Base-by-base conservation (phyloP, 805 yeast genomes). In the Saturnispora saitoi region DNA sequence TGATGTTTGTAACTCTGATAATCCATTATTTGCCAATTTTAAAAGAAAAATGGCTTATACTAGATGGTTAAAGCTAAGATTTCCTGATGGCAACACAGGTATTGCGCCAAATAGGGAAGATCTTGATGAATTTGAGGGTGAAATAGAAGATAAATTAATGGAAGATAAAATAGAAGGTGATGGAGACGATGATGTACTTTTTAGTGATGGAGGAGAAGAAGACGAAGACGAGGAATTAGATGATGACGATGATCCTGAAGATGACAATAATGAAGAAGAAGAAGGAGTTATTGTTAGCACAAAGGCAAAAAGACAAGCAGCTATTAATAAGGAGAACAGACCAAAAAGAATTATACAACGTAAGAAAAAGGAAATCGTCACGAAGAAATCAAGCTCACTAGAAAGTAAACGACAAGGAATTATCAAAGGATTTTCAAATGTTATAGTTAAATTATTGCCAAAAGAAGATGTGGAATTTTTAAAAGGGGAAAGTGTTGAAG, bases 1-100 rank as follows among this genome's bases (percentile, higher is more conserved):
- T 64, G 72, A 75, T 56, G 63, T 71, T 22, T 83, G 89, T 61
- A 71, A 67, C 53, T 73, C 76, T 0, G 43, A 54, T 1, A 59
- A 59, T 41, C 45, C 49, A 8, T 44, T 47, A 24, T 73, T 69
- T 55, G 58, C 62, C n/a, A 54, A 64, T n/a, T 50, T 72, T 42
- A 57, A 56, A 44, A 59, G 58, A 32, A 56, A 57, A 19, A 36
- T 72, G 43, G 62, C 62, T 14, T 67, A 65, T 24, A 59, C 56
- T 2, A 59, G 61, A 30, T 66, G 65, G 51, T 34, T 54, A 14
- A 51, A 51, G 34, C 32, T 43, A 28, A 45, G 55, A 38, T 42
- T 50, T 20, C 47, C 47, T n/a, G 15, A 38, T 20, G 36, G 10
- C 9, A 42, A 43, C 34, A 20, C 14, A 19, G 42, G 43, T 31